Evolutionary conservation across 1,284 basidiomycete species (phyloP).

Genomic region (Cutaneotrichosporon spelunceum): DNA sequence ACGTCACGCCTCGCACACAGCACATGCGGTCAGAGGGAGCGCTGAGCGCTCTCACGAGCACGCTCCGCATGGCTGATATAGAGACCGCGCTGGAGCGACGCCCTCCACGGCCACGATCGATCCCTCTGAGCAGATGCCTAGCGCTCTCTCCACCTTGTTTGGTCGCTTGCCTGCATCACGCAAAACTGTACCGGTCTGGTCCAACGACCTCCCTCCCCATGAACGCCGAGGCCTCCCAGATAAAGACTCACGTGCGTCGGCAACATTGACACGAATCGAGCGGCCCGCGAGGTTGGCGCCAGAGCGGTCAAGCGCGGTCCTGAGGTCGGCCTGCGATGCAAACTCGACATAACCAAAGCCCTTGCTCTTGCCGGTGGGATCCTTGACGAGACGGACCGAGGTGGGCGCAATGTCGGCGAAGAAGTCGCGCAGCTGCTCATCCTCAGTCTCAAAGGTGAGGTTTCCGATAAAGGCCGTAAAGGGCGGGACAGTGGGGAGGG

Average conservation of each 20-base stretch:
- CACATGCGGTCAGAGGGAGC: not conserved
- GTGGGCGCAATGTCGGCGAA: conserved; percentile 66
- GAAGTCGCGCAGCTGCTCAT: conserved; percentile 76
- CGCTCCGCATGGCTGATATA: not conserved
- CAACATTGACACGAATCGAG: conserved; percentile 84
- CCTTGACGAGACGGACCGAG: conserved; percentile 87
- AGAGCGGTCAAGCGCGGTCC: conserved; percentile 67
- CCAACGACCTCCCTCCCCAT: not conserved
- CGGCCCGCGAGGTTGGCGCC: conserved; percentile 69
- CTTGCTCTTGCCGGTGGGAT: conserved; percentile 82
- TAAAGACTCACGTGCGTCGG: conserved; percentile 76
- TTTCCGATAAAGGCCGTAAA: conserved; percentile 97
- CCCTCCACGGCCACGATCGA: not conserved
- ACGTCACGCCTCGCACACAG: not conserved
- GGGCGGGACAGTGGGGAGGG: conserved; percentile 88
- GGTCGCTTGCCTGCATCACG: not conserved
- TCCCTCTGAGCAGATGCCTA: too few relatives aligned
- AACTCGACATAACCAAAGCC: conserved; percentile 99
- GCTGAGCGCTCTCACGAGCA: not conserved
- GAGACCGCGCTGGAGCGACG: not conserved
- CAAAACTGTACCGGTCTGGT: too few relatives aligned
- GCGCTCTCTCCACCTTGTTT: not conserved
- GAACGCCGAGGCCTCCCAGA: not conserved
- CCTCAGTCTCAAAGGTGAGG: conserved; percentile 86
- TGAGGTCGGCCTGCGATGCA: conserved; percentile 72